Percentiles rank a stretch among this genome's conserved stretches.
Evolutionary conservation across 108 stramenopile species (phyloP).

Genomic region (Conticribra weissflogii): DNA sequence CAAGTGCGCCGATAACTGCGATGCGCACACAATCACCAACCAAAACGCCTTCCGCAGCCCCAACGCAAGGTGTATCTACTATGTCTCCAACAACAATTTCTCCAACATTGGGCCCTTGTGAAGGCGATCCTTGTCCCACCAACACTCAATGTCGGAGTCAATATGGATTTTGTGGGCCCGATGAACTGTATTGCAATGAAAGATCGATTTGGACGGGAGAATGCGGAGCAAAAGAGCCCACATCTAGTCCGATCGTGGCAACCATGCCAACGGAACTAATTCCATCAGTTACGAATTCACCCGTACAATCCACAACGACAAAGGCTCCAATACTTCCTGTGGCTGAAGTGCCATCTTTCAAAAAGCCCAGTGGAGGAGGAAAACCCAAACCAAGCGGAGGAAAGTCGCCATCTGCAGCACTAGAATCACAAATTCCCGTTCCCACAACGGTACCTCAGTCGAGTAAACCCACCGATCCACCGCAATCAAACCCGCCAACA

Average conservation of each 20-base stretch:
- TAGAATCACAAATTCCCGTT: not conserved
- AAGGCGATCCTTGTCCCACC: constrained; percentile 30
- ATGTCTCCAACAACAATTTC: not conserved
- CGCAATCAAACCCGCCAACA: constrained; percentile 2
- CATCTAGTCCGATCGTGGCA: constrained; percentile 2
- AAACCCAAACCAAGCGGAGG: constrained; percentile 21
- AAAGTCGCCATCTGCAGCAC: not conserved
- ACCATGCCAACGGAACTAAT: too few relatives aligned
- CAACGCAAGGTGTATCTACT: not conserved
- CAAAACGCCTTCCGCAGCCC: not conserved
- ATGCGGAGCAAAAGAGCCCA: constrained; percentile 15
- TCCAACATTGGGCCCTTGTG: constrained; percentile 25
- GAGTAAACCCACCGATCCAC: constrained; percentile 4
- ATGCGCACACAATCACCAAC: not conserved
- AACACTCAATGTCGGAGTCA: constrained; percentile 28
- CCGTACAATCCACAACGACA: constrained; percentile 1
- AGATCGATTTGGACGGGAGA: constrained; percentile 38
- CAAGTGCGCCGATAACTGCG: not conserved
- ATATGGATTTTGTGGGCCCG: constrained; percentile 44
- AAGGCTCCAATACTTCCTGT: not conserved
- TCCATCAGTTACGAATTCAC: constrained; percentile 4
- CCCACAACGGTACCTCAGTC: not conserved
- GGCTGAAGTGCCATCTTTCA: constrained; percentile 1
- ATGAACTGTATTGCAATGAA: constrained; percentile 34
- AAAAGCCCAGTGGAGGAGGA: constrained; percentile 19